These are phyloP conservation scores for Ascosphaera apis DNA, from an alignment of 2,329 filamentous ascomycete genomes.

Conservation along the genomic window DNA sequence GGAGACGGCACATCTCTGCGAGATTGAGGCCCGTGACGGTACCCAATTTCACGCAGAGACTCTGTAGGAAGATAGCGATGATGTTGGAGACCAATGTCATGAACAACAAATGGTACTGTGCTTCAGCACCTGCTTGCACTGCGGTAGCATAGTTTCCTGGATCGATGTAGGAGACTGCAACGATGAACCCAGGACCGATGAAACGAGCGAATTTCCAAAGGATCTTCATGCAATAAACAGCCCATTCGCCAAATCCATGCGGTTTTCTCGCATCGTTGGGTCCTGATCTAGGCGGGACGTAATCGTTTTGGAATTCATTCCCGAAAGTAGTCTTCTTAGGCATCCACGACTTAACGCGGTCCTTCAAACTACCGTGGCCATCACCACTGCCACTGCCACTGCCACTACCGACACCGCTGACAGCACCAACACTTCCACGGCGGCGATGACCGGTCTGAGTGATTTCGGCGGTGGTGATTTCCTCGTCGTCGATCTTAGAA, in stretches of 20 bases:
- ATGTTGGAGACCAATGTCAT: conserved; percentile 25
- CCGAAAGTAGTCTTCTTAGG: neutral
- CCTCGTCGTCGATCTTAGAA: too few species aligned
- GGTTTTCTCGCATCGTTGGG: conserved; percentile 8
- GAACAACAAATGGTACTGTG: conserved; percentile 22
- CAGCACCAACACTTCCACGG: too few species aligned
- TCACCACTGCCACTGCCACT: too few species aligned
- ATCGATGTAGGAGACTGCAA: conserved; percentile 25
- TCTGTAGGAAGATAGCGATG: conserved; percentile 26
- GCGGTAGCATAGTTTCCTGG: conserved; percentile 28
- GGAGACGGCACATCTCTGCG: conserved; percentile 40
- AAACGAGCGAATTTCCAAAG: conserved; percentile 21
- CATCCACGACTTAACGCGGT: too few species aligned
- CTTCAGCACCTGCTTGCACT: conserved; percentile 24
- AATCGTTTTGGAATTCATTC: neutral
- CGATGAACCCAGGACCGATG: conserved; percentile 25
- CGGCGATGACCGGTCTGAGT: too few species aligned
- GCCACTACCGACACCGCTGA: too few species aligned
- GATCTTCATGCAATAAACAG: too few species aligned
- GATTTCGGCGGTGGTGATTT: too few species aligned
- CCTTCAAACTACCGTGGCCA: too few species aligned
- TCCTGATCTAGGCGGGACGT: conserved; percentile 5
- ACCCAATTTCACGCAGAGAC: conserved; percentile 35
- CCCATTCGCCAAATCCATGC: conserved; percentile 7
- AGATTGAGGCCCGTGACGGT: conserved; percentile 46